Base-by-base conservation (phyloP, 306 rosid species). In the Citrullus colocynthis region DNA sequence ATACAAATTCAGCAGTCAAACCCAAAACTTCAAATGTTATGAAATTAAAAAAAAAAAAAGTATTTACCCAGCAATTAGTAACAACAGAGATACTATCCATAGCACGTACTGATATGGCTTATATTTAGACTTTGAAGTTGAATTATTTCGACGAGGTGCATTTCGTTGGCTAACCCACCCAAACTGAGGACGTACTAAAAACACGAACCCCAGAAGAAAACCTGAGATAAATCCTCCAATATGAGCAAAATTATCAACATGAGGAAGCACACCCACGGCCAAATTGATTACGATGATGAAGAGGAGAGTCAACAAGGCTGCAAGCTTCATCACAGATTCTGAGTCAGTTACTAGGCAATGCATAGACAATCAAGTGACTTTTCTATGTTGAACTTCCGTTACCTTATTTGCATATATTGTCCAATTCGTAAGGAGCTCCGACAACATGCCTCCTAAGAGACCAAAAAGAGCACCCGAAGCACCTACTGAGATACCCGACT, bases 201-300 rank as follows among this genome's bases (percentile, higher is more conserved):
- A 30, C 54, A 78, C 65, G 2, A 78, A 78, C 5, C 81, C 81
- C 0, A 78, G 76, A 78, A 78, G 76, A 78, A 65, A 78, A 30
- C 81, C 81, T 2, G 81, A 78, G 48, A 54, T 54, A 39, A 78
- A 78, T 15, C 81, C 81, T 67, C 81, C 81, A 14, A 78, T 78
- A 67, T 78, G 81, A 37, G 81, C 81, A 42, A 66, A 78, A 66
- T 78, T 78, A 78, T 78, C 81, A 5, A 78, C 81, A 6, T 78
- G 81, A 6, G 81, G 81, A 49, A 78, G 81, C 18, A 78, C 56
- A 13, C 81, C 81, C 21, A 78, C 17, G 4, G 76, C 81, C 76
- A 78, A 67, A 67, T 78, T 78, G 55, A 78, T 21, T 54, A 15
- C 21, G 18, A 67, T 56, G 67, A 78, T 66, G 66, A 78, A 36